Conservation (phyloP, 257 asterid genomes). For the Cinchona pubescens region DNA sequence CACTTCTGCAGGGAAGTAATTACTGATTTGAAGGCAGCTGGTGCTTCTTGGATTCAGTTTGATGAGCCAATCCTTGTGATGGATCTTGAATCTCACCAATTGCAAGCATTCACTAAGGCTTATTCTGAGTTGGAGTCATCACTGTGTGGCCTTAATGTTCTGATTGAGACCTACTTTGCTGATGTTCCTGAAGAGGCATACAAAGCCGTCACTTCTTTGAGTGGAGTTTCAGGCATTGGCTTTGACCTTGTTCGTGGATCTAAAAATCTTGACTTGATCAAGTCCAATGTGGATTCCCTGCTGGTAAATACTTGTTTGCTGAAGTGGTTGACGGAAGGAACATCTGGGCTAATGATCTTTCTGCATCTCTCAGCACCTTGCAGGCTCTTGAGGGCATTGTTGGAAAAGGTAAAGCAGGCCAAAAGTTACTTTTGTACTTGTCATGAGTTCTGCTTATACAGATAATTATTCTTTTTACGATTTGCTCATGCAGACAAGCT, state of each 20-base stretch:
- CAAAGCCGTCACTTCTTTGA: constrained; percentile 68
- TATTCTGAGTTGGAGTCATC: constrained; percentile 71
- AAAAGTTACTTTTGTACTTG: not conserved
- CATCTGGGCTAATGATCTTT: constrained; percentile 95
- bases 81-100: constrained; percentile 82
- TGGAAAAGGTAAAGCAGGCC: constrained; percentile 64
- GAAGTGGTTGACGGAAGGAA: constrained; percentile 99
- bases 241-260: constrained; percentile 90
- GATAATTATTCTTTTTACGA: constrained; percentile 3
- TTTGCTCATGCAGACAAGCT: constrained; percentile 66
- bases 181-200: constrained; percentile 76
- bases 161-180: constrained; percentile 81
- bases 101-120: constrained; percentile 86
- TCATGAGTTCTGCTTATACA: constrained; percentile 10
- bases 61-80: constrained; percentile 88
- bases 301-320: constrained; percentile 90
- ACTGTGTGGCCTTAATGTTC: constrained; percentile 61
- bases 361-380: constrained; percentile 59
- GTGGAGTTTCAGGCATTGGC: constrained; percentile 73
- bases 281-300: constrained; percentile 74
- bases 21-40: constrained; percentile 86
- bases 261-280: constrained; percentile 72
- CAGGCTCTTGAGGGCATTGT: constrained; percentile 73
- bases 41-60: constrained; percentile 91
- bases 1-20: constrained; percentile 72